Evolutionary conservation across 2,329 filamentous ascomycete genomes (phyloP), one percentile per base, ranked within the genome.

Genomic region (Ceratocystis diversiconidia): DNA sequence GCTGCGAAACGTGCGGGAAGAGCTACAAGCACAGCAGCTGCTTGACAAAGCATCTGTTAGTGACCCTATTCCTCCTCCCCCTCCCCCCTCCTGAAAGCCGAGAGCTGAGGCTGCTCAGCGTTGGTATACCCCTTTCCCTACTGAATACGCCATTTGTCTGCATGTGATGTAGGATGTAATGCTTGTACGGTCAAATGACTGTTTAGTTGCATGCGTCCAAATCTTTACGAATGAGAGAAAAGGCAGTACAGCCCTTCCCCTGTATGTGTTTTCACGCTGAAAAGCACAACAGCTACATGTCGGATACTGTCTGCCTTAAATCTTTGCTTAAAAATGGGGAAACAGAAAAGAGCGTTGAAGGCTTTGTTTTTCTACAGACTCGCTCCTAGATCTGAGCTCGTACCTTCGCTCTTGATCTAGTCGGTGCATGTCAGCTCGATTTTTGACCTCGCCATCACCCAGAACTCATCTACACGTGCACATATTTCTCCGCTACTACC

Each of bases 11-110:
- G 78, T 99, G 94, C 81, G 92, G 92, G 77, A 99, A 99, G 83
- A 91, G 91, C 79, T 99, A 99, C 85, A 99, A 99, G 86, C 94
- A 99, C 83, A 95, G 92, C 85, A 97, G 94, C 81, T 99, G 94
- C 85, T 85, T 99, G 82, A 95, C 90, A 76, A 99, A 97, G 85
- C 94, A 99, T 86, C 88, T 96, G 94, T 97, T 86, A 85, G 94
- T 96, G 82, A 79, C 82, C 85, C 82, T 80, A 78, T 61, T n/a
- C 77, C 78, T 78, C 78, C n/a, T 8, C 3, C 36, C 36, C 36
- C 36, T 12, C 36, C 36, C 36, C 10, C 1, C 36, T 19, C 22
- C 19, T 22, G 30, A 22, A 61, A 61, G 2, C 12, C 3, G n/a
- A 19, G 36, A 2, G 7, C 57, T 10, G 36, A 61, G 28, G 7